Base-by-base conservation (phyloP, 306 rosid genomes). In the Pterocarpus macrocarpus region DNA sequence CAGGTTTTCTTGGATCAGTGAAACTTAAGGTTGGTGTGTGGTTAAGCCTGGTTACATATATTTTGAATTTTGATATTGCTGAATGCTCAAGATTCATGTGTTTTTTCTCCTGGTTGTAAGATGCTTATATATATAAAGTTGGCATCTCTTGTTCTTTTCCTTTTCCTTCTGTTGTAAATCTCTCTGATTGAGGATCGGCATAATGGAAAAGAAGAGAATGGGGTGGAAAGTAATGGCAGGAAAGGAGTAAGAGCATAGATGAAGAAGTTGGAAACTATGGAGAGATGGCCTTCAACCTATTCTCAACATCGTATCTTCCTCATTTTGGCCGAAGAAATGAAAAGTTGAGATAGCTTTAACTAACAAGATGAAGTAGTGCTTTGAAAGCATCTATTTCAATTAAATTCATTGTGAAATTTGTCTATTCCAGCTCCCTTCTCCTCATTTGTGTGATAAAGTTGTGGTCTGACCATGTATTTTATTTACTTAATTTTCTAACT, bases 1-100 rank as follows among this genome's bases (percentile, higher is more conserved):
- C 98, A 8, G 99, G 99, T 75, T 95, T 95, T 88, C 97, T 95
- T 66, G 99, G 99, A 80, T 95, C 98, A 13, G 98, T 95, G 85
- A 95, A 95, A 89, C 94, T 95, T 69, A 91, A 95, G 98, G 99
- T 95, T 79, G 71, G 93, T 83, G 71, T 73, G 36, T 38, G 61
- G 73, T 71, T 5, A 58, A 47, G 44, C 45, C 71, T 58, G 74
- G 69, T 70, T 72, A 16, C 5, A 41, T 47, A 38, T 55, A 6
- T 63, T n/a, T 39, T 49, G 38, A 41, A 4, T 55, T n/a, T 39
- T 38, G 38, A 41, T 41, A 62, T 52, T 76, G 78, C 50, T 78
- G 71, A 32, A 53, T 77, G 68, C 43, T 41, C 8, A 32, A 52
- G 28, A 10, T 77, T 70, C 39, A 68, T 50, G 43, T 50, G 34